Percentiles rank a stretch among this genome's conserved stretches.
Evolutionary conservation across 164 flowering plant genomes (phyloP).

Genomic region (Vitis rupestris): DNA sequence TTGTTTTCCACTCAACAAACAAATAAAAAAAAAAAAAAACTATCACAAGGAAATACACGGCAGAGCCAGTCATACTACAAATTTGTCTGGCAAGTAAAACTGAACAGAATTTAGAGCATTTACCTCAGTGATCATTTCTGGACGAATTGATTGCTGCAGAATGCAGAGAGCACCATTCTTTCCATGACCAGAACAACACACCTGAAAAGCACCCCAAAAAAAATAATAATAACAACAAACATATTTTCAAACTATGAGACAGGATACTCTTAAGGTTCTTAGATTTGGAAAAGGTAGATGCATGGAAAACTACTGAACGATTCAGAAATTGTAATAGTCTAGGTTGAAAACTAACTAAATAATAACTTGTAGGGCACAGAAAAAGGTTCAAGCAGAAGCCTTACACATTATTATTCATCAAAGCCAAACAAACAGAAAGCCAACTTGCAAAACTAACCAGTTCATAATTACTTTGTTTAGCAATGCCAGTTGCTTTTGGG

Average conservation of each 20-base stretch:
- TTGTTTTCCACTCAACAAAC: no score
- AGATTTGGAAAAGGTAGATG: neutral
- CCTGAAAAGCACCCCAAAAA: constrained; percentile 41
- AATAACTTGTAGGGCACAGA: neutral
- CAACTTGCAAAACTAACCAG: constrained; percentile 51
- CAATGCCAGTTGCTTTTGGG: constrained; percentile 79
- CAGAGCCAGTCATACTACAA: no score
- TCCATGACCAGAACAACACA: constrained; percentile 99
- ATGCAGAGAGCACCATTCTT: constrained; percentile 92
- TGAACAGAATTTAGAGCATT: neutral
- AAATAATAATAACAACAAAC: neutral
- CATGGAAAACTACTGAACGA: neutral
- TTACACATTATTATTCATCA: neutral
- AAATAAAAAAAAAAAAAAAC: neutral
- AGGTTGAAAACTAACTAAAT: neutral
- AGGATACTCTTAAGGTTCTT: neutral
- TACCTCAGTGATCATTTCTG: constrained; percentile 95
- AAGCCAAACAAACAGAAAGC: neutral
- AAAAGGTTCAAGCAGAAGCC: neutral
- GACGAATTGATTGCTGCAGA: constrained; percentile 93
- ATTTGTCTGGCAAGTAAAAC: no score
- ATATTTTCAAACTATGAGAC: neutral
- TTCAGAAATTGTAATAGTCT: neutral
- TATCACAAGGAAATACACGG: neutral
- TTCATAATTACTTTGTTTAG: constrained; percentile 98